These are phyloP conservation scores for Akebia trifoliata DNA, from an alignment of 164 flowering plant genomes.

Conservation along the genomic window DNA sequence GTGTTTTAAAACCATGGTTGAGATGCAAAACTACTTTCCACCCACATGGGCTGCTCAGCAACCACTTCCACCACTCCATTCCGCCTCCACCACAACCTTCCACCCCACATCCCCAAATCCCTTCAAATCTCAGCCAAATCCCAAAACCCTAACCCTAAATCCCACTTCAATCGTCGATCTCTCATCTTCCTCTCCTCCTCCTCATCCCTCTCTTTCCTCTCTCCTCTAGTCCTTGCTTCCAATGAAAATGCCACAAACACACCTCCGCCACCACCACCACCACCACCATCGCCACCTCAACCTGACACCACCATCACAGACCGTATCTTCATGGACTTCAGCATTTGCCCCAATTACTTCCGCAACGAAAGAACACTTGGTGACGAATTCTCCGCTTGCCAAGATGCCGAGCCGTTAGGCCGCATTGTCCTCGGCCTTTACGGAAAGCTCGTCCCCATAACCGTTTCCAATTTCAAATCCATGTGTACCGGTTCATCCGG, in stretches of 20 bases:
- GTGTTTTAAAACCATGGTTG: too few relatives aligned
- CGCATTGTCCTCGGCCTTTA: constrained; percentile 86
- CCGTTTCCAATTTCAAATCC: constrained; percentile 82
- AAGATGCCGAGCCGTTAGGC: constrained; percentile 62
- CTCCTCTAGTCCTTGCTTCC: constrained; percentile 26
- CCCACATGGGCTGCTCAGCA: constrained; percentile 9
- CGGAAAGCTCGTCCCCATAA: constrained; percentile 72
- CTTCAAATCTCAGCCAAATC: background rate
- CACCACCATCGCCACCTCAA: constrained; percentile 28
- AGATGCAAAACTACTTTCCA: too few relatives aligned
- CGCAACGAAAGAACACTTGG: constrained; percentile 47
- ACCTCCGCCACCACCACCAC: constrained; percentile 19
- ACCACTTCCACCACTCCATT: constrained; percentile 1
- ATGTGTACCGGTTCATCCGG: constrained; percentile 55
- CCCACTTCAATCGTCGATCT: constrained; percentile 25
- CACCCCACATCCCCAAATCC: background rate
- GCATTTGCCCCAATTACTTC: constrained; percentile 72
- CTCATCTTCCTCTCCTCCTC: constrained; percentile 26
- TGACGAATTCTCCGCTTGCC: constrained; percentile 43
- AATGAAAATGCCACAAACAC: constrained; percentile 18
- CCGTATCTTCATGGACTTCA: constrained; percentile 83
- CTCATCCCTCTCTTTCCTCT: constrained; percentile 18
- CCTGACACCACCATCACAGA: constrained; percentile 87
- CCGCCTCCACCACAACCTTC: constrained; percentile 1
- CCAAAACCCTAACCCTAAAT: constrained; percentile 13